Evolutionary conservation across 495 filamentous ascomycete species (phyloP).

Genomic region (Hypoxylon fuscum): DNA sequence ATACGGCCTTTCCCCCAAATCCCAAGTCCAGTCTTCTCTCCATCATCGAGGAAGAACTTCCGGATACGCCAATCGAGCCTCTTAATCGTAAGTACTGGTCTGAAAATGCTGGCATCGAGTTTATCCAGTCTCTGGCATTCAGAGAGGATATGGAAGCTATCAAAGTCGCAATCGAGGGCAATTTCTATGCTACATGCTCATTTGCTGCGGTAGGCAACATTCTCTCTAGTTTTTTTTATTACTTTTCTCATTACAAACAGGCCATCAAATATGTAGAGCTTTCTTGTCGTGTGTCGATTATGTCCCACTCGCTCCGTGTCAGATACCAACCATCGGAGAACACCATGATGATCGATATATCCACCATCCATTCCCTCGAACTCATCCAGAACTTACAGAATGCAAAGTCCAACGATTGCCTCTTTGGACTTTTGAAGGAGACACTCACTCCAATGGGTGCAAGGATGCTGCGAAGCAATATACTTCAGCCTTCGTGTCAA

Average conservation of each 20-base stretch:
- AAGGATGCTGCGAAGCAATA: conserved; percentile 78
- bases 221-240: neutral
- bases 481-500: conserved; percentile 90
- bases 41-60: conserved; percentile 76
- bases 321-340: conserved; percentile 89
- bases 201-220: conserved; percentile 77
- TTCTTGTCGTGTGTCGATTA: conserved; percentile 67
- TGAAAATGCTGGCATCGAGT: conserved; percentile 80
- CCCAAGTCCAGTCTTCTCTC: conserved; percentile 78
- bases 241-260: conserved; percentile 51
- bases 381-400: conserved; percentile 87
- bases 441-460: conserved; percentile 89
- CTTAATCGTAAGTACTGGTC: conserved; percentile 90
- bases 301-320: conserved; percentile 81
- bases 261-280: conserved; percentile 83
- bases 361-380: conserved; percentile 85
- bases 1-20: conserved; percentile 67
- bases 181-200: conserved; percentile 91
- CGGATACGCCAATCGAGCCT: conserved; percentile 63
- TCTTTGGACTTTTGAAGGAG: conserved; percentile 86
- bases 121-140: conserved; percentile 81
- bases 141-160: conserved; percentile 79
- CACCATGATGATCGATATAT: conserved; percentile 92
- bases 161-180: conserved; percentile 77
- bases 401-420: conserved; percentile 74